Conservation (phyloP, 1,139 yeast species). For the Zygoascus hellenicus region DNA sequence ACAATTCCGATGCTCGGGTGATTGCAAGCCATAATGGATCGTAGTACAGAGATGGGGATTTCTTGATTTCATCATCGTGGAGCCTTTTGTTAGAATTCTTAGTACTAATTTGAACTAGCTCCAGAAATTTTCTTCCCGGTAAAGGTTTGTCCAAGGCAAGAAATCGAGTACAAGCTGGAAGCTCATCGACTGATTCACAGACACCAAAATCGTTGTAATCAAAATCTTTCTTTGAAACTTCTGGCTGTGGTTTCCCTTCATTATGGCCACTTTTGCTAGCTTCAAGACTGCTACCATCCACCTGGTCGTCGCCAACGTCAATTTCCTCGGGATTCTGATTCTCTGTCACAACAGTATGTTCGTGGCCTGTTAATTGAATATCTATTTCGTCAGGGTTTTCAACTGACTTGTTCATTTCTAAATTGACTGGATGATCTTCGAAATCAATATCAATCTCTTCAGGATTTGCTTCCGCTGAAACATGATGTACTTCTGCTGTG, state of each 20-base stretch:
- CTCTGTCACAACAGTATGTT: background rate
- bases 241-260: too few relatives aligned
- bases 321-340: too few relatives aligned
- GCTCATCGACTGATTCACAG: background rate
- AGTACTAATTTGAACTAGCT: conserved; percentile 36
- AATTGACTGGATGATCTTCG: conserved; percentile 18
- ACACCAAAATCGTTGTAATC: conserved; percentile 2
- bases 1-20: conserved; percentile 25
- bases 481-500: conserved; percentile 47
- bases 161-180: conserved; percentile 36
- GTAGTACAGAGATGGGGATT: conserved; percentile 21
- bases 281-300: too few relatives aligned
- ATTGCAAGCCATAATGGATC: conserved; percentile 39
- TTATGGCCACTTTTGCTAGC: too few relatives aligned
- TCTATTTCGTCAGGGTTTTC: conserved; percentile 38
- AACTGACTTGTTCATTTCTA: conserved; percentile 9
- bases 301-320: too few relatives aligned
- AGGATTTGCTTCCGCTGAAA: conserved; percentile 17
- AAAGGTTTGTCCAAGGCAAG: conserved; percentile 82
- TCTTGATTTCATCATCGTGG: background rate
- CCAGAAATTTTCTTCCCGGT: conserved; percentile 53
- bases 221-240: background rate
- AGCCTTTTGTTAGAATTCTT: conserved; percentile 9
- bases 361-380: conserved; percentile 28
- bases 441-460: conserved; percentile 40